Base-by-base conservation (phyloP, 768 basidiomycete genomes). In the Amyloporia xantha region DNA sequence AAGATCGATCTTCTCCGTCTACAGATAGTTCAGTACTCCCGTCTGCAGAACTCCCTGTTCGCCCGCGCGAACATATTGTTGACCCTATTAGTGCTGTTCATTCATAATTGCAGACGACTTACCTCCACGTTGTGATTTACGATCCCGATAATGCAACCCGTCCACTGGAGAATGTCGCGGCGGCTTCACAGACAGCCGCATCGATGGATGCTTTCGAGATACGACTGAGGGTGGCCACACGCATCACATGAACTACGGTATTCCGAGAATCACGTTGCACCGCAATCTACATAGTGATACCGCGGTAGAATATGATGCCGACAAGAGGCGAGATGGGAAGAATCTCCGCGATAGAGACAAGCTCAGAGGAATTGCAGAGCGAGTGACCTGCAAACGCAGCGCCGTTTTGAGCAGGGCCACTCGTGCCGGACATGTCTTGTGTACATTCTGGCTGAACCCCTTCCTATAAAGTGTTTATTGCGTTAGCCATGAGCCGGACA, bases 1-100 rank as follows among this genome's bases (percentile, higher is more conserved):
- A 46, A 93, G 87, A 62, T 97, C 94, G 38, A 96, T 86, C 77
- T 95, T 98, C 73, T 99, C 84, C 6, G 91, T 71, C 71, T 98
- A 98, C 56, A 99, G 71, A 67, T 91, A 94, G 71, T 99, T 99
- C 58, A 98, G 73, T 39, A 95, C 93, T 56, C 95, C 77, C 0
- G 92, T 89, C 56, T 96, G 92, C 28, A 98, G 73, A 1, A 90
- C 90, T 25, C 94, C 75, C 33, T 98, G 81, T 65, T 98, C 95
- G 67, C 96, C 96, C 38, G 96, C 96, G 59, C 92, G 96, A 54
- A 99, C 96, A 66, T 98, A 98, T 90, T 99, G 96, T 79, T 96
- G 93, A 53, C 95, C 95, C 86, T 43, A 5, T n/a, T n/a, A n/a
- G n/a, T n/a, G n/a, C n/a, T n/a, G n/a, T n/a, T n/a, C n/a, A n/a